Evolutionary conservation across 768 basidiomycete genomes (phyloP), one percentile per base, ranked within the genome.

Genomic region (Russula ochroleuca): DNA sequence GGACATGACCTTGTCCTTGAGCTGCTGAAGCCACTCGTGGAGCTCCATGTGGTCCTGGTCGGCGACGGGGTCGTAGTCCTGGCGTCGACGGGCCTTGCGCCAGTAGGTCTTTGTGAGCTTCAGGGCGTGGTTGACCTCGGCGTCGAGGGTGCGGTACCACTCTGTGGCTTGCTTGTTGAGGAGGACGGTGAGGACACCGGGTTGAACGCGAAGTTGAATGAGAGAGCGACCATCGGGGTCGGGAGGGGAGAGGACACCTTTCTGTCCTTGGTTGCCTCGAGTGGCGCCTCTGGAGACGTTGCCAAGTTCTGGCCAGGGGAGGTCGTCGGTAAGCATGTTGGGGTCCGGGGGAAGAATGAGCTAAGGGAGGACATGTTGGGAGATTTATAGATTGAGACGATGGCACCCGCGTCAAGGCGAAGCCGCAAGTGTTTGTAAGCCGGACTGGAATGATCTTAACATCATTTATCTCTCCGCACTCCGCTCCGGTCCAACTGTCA

Each of bases 11-110:
- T 90, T 92, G 75, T 92, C 90, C 73, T 92, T 92, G 69, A 92
- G 78, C 73, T 91, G 90, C 69, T 92, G 90, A 2, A 92, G 76
- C 90, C 90, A 92, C 71, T 92, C 90, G 69, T 92, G 90, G 23
- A 92, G 76, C 71, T 92, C 90, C 89, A 92, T 92, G 70, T 92
- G 90, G 71, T 92, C 90, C 72, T 90, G 90, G 77, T 92, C 90
- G 1, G 90, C 90, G 54, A 86, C 84, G 56, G 87, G 84, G 71
- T 92, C 88, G 75, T 88, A 92, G 76, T 91, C 90, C 75, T 92
- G 90, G 65, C 90, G 84, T 75, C 90, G 85, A 81, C 73, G 68
- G 4, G 75, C 76, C 71, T 92, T 92, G 67, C 90, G 80, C 90
- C 90, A 92, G 73, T 88, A 92, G 0, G 88, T 91, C 76, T 91